Conservation (phyloP, 352 stramenopile species). For the Phytophthora vignae region DNA sequence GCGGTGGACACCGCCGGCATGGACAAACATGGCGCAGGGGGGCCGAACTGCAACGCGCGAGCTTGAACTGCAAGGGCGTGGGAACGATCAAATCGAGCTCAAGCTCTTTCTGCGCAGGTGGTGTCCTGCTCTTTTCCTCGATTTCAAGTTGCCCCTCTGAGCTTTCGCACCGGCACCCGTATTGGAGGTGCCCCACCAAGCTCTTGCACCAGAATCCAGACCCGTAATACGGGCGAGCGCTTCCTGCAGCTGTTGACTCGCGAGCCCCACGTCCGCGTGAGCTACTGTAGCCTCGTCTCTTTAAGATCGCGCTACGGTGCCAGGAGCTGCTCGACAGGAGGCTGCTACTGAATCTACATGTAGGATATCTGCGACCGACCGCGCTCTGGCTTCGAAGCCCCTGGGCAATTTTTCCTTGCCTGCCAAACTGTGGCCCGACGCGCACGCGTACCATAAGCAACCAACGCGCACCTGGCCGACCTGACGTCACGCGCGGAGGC, state of each 20-base stretch:
- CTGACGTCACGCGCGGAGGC: constrained; percentile 14
- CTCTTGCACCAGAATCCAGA: constrained; percentile 39
- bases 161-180: constrained; percentile 1
- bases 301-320: constrained; percentile 20
- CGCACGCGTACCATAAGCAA: constrained; percentile 12
- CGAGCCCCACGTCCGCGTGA: constrained; percentile 17
- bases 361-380: too few relatives aligned
- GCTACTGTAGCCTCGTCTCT: constrained; percentile 26
- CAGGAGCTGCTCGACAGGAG: too few relatives aligned
- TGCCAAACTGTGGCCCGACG: neutral
- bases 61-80: constrained; percentile 35
- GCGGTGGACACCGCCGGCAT: constrained; percentile 20
- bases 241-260: constrained; percentile 27
- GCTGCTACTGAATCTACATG: too few relatives aligned
- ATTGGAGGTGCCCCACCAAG: constrained; percentile 32
- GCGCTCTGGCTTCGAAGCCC: neutral
- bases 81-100: constrained; percentile 29
- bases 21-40: neutral
- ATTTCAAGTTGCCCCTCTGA: constrained; percentile 39
- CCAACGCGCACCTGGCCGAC: neutral
- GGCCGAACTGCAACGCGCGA: constrained; percentile 21
- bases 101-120: constrained; percentile 38
- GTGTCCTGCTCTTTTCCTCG: constrained; percentile 39
- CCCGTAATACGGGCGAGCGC: constrained; percentile 24
- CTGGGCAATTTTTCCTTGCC: constrained; percentile 3